A percentile compares a stretch with the other conserved stretches of the same genome.
Evolutionary conservation across 306 rosid genomes (phyloP).

Genomic region (Rosa multiflora): DNA sequence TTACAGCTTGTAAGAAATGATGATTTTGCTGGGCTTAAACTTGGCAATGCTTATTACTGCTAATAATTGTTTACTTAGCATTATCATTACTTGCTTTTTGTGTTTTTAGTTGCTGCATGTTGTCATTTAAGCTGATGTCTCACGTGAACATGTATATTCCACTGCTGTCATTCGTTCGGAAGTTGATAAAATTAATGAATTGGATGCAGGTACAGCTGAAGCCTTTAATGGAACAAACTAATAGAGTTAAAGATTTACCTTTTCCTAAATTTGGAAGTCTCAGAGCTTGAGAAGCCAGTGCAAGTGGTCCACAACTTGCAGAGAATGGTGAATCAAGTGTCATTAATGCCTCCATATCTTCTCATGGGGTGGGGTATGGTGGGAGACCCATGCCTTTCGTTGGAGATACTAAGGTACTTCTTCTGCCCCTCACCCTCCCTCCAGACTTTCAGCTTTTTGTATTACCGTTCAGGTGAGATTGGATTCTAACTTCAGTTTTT

Average conservation of each 20-base stretch:
- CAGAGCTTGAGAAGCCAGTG: conserved; percentile 95
- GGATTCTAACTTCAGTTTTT: neutral
- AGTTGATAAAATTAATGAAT: conserved; percentile 12
- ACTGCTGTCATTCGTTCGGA: neutral
- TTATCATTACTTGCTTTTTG: neutral
- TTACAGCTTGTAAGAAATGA: neutral
- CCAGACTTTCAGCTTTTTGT: neutral
- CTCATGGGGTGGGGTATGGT: conserved; percentile 62
- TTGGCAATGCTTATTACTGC: neutral
- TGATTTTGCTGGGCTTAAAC: neutral
- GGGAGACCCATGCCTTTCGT: conserved; percentile 79
- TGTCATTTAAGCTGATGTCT: conserved; percentile 8
- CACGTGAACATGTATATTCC: neutral
- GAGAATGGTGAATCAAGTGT: conserved; percentile 62
- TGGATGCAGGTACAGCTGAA: conserved; percentile 76
- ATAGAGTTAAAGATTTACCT: conserved; percentile 82
- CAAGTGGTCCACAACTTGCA: conserved; percentile 70
- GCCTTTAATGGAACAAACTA: conserved; percentile 79
- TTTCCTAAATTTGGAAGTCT: conserved; percentile 87
- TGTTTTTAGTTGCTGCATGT: conserved; percentile 8
- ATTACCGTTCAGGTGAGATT: neutral
- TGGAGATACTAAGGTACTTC: conserved; percentile 84
- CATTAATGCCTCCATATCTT: conserved; percentile 60
- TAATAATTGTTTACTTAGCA: conserved; percentile 1
- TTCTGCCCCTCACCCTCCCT: conserved; percentile 1